phyloP scores from a whole-genome alignment of 2,329 filamentous ascomycete species.

The Colletotrichum costaricense region DNA sequence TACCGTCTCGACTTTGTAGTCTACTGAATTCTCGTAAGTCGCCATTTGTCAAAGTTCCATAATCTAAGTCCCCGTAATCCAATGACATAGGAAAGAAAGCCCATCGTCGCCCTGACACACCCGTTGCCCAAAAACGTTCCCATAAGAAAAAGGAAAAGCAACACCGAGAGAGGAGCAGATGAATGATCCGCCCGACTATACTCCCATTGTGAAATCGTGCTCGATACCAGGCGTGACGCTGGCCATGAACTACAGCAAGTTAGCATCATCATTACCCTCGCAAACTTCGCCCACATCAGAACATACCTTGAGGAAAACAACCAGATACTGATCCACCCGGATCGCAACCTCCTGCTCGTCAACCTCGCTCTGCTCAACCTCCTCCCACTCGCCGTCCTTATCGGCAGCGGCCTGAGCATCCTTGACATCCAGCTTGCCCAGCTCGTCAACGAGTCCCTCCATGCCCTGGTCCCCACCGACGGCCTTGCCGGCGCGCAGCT shows the following conservation, averaged over 20 bases:
- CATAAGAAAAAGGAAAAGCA: background rate
- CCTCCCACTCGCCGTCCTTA: constrained; percentile 71
- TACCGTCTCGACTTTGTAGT: constrained; percentile 24
- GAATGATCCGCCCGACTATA: constrained; percentile 59
- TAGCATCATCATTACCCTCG: constrained; percentile 35
- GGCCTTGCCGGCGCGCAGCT: constrained; percentile 73
- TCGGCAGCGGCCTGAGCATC: constrained; percentile 63
- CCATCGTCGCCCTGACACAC: background rate
- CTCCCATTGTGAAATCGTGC: constrained; percentile 97
- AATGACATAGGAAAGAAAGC: background rate
- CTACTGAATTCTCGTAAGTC: constrained; percentile 22
- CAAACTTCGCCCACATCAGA: background rate
- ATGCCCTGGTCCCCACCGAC: constrained; percentile 69
- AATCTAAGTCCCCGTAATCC: constrained; percentile 26
- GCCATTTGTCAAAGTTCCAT: constrained; percentile 3
- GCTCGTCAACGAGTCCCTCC: constrained; percentile 88
- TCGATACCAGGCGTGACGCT: constrained; percentile 97
- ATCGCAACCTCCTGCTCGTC: constrained; percentile 83
- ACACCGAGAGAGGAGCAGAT: background rate
- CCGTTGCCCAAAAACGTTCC: background rate
- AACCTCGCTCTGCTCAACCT: constrained; percentile 68
- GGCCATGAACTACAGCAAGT: constrained; percentile 72
- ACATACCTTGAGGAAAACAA: constrained; percentile 84
- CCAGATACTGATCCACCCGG: constrained; percentile 87
- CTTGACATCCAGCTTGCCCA: constrained; percentile 71